A percentile compares a stretch with the other conserved stretches of the same genome.
phyloP scores from a whole-genome alignment of 106 monocot species.

The Amphibolis antarctica region DNA sequence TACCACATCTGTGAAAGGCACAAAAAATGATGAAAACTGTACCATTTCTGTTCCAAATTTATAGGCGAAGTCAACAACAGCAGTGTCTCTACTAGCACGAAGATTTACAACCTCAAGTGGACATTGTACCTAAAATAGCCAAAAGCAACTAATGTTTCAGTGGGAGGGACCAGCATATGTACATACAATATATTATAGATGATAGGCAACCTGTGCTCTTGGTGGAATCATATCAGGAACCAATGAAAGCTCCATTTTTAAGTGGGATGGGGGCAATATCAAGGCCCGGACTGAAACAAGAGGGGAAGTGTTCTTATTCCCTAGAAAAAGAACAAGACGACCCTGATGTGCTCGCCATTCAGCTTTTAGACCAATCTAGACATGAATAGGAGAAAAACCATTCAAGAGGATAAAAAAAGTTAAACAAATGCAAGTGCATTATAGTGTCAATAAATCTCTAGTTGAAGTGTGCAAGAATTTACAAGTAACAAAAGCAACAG shows the following conservation, averaged over 20 bases:
- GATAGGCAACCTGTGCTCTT: conserved; percentile 72
- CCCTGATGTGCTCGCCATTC: conserved; percentile 90
- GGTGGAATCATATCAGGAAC: conserved; percentile 98
- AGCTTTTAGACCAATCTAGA: conserved; percentile 85
- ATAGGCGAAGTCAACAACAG: conserved; percentile 92
- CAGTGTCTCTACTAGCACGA: conserved; percentile 78
- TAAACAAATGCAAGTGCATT: background rate
- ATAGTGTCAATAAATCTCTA: background rate
- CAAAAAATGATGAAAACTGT: conserved; percentile 4
- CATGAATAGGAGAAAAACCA: background rate
- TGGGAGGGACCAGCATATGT: background rate
- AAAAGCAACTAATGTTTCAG: background rate
- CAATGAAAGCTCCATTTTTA: conserved; percentile 66
- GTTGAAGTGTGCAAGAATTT: background rate
- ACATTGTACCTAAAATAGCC: conserved; percentile 67
- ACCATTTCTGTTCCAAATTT: conserved; percentile 64
- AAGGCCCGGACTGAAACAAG: conserved; percentile 57
- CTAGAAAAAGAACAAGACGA: conserved; percentile 81
- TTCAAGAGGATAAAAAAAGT: background rate
- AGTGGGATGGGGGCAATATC: conserved; percentile 78
- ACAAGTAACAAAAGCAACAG: background rate
- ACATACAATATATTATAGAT: background rate
- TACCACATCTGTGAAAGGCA: background rate
- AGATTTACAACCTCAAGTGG: conserved; percentile 90
- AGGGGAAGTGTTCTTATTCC: conserved; percentile 90